Conservation (phyloP, 2,329 filamentous ascomycete species). For the Beauveria asiatica region DNA sequence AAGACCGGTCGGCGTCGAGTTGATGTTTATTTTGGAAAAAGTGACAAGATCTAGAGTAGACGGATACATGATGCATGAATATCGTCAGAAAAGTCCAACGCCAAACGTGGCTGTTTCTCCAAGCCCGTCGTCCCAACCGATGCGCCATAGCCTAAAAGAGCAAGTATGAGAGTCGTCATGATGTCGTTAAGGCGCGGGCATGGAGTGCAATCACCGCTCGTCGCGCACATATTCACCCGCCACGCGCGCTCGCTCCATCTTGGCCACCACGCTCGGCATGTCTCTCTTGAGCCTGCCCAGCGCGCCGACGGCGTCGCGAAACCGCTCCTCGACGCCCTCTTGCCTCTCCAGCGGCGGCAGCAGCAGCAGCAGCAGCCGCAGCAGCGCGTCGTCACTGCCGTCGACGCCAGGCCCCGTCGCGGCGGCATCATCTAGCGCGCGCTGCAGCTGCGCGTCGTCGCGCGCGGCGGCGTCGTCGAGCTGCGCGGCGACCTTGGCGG, state of each 20-base stretch:
- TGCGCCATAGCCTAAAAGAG: not conserved
- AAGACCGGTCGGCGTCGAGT: not conserved
- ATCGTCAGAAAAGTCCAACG: not conserved
- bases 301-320: constrained; percentile 38
- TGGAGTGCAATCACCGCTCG: not conserved
- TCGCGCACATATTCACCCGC: constrained; percentile 46
- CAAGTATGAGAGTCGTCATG: not conserved
- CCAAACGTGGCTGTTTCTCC: not conserved
- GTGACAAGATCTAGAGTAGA: not conserved
- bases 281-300: constrained; percentile 47
- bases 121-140: not conserved
- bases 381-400: constrained; percentile 29
- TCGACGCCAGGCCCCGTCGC: constrained; percentile 34
- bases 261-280: constrained; percentile 54
- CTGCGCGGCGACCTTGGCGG: constrained; percentile 33
- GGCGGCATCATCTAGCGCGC: constrained; percentile 23
- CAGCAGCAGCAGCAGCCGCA: not conserved
- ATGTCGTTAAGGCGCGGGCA: not conserved
- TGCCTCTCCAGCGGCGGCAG: constrained; percentile 35
- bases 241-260: constrained; percentile 55
- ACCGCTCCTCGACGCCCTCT: constrained; percentile 36
- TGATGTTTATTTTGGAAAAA: not conserved
- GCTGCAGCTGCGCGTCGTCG: constrained; percentile 39
- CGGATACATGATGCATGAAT: not conserved
- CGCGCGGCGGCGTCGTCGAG: constrained; percentile 30